Conservation (phyloP, 2,329 filamentous ascomycete species). For the Exophiala xenobiotica region DNA sequence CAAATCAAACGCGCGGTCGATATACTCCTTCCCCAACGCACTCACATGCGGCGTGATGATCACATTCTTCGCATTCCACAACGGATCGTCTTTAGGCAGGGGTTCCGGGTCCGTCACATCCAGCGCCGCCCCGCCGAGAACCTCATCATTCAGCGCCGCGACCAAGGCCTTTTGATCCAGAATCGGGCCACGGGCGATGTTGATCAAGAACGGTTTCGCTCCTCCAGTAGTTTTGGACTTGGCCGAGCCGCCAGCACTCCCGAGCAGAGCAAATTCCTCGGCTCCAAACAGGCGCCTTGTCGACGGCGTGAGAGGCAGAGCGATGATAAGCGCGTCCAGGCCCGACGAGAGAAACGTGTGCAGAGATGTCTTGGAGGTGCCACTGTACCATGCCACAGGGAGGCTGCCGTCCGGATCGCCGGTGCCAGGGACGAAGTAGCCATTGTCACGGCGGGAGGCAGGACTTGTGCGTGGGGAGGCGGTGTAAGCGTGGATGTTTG, state of each 20-base stretch:
- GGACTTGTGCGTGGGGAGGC: conserved; percentile 66
- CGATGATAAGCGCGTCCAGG: conserved; percentile 58
- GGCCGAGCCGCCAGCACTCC: background rate
- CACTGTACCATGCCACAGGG: conserved; percentile 58
- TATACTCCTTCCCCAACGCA: conserved; percentile 55
- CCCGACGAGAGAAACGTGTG: conserved; percentile 56
- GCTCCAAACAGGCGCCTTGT: conserved; percentile 57
- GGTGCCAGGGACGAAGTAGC: conserved; percentile 68
- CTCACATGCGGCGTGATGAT: conserved; percentile 69
- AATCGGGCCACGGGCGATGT: conserved; percentile 68
- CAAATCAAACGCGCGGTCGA: conserved; percentile 57
- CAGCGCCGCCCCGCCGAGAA: conserved; percentile 66
- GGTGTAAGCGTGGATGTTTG: conserved; percentile 73
- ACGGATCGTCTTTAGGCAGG: conserved; percentile 62
- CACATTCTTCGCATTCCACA: conserved; percentile 70
- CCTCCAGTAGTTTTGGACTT: conserved; percentile 1
- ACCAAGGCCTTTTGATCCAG: conserved; percentile 64
- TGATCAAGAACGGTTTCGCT: conserved; percentile 53
- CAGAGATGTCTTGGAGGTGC: conserved; percentile 51
- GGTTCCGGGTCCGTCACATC: conserved; percentile 82
- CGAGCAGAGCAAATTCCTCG: conserved; percentile 55
- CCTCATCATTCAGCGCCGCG: conserved; percentile 55
- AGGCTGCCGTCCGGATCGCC: conserved; percentile 58
- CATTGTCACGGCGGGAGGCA: conserved; percentile 61
- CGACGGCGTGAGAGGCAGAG: conserved; percentile 56